Base-by-base conservation (phyloP, 2,329 filamentous ascomycete genomes). In the Xylaria sp. region DNA sequence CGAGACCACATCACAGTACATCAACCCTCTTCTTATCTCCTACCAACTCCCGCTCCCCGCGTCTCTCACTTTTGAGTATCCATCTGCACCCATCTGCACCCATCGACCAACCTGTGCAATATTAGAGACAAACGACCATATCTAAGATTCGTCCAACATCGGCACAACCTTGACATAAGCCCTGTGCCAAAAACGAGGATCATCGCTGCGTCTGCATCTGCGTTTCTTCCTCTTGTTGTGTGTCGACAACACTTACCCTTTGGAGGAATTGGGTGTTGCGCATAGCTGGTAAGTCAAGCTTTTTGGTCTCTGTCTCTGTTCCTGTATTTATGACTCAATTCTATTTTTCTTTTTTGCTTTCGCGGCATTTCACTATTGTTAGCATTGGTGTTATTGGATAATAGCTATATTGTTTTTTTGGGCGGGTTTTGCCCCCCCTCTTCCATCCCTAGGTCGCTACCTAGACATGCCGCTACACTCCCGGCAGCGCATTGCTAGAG, bases 21-120 rank as follows among this genome's bases (percentile, higher is more conserved):
- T 51, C 44, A 25, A 44, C 40, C 40, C 18, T 72, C 68, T 65
- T 65, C 68, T 8, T 37, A 16, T 44, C 23, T 68, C 54, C 44
- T 64, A 40, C 69, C 27, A 62, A 62, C 57, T 50, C 65, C 47
- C 12, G 40, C 59, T 60, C 62, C 48, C 32, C 37, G 50, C 35
- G 25, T 37, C 8, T 55, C 59, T 37, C 23, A 21, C 40, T 53
- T 47, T 6, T 44, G 5, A 48, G 10, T 51, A 35, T 53, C 50
- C 16, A 23, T 53, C 57, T 37, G 10, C 21, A 27, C 23, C n/a
- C n/a, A n/a, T n/a, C n/a, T n/a, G n/a, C n/a, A n/a, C n/a, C n/a
- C 25, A 29, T 60, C 27, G 9, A 47, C 53, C 53, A 25, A n/a
- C 25, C 16, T 16, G 18, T 35, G 44, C 58, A 25, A 58, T 37